These are phyloP conservation scores for Diplocarpon mali DNA, from an alignment of 2,329 filamentous ascomycete species.

Conservation along the genomic window DNA sequence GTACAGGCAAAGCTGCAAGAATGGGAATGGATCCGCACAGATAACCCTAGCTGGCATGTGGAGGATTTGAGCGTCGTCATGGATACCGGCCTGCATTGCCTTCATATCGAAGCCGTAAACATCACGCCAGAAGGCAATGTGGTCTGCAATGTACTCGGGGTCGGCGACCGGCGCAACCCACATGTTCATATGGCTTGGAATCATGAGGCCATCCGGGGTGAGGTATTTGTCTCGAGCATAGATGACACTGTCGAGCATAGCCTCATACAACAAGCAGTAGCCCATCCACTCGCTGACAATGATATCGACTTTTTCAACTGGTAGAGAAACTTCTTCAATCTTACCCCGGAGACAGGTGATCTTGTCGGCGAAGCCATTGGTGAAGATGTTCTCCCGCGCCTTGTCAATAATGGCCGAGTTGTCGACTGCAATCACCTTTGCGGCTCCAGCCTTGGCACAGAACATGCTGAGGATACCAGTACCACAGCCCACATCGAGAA, in stretches of 20 bases:
- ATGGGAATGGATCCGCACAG: conserved; percentile 49
- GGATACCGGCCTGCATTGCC: conserved; percentile 74
- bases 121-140: conserved; percentile 77
- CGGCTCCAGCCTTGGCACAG: conserved; percentile 80
- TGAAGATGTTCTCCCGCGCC: conserved; percentile 72
- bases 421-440: conserved; percentile 81
- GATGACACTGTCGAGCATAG: conserved; percentile 89
- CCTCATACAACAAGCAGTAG: conserved; percentile 85
- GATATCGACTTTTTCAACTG: conserved; percentile 75
- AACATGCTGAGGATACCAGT: conserved; percentile 89
- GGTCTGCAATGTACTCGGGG: conserved; percentile 64
- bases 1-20: conserved; percentile 69
- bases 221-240: conserved; percentile 83
- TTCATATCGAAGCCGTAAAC: conserved; percentile 95
- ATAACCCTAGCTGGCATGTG: conserved; percentile 52
- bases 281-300: conserved; percentile 99
- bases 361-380: conserved; percentile 61
- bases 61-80: conserved; percentile 72
- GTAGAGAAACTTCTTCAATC: conserved; percentile 75
- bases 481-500: conserved; percentile 85
- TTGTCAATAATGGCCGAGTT: conserved; percentile 85
- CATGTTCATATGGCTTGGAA: conserved; percentile 75
- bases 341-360: conserved; percentile 77
- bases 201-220: conserved; percentile 66
- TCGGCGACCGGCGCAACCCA: conserved; percentile 74